Evolutionary conservation across 176 grass and related monocot species (phyloP).

Genomic region (Metroxylon sagu): DNA sequence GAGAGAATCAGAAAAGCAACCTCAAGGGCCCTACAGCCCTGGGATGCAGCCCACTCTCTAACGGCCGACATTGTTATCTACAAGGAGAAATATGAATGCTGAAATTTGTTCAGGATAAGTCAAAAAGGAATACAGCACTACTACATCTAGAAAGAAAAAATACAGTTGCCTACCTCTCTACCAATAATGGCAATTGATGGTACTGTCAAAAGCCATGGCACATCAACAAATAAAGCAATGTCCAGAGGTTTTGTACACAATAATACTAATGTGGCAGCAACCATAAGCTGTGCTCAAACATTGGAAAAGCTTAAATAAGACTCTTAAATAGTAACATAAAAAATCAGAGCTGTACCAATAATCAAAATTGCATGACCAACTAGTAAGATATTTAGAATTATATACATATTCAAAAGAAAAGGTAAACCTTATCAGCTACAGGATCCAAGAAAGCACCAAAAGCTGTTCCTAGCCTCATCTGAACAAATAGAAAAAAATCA

Average conservation of each 20-base stretch:
- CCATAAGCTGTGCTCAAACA: constrained; percentile 77
- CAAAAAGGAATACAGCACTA: too few species aligned
- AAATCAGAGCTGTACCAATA: too few species aligned
- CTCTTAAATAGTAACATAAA: background rate
- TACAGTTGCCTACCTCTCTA: constrained; percentile 58
- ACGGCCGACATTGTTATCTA: constrained; percentile 99
- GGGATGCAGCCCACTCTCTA: constrained; percentile 97
- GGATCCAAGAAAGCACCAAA: constrained; percentile 99
- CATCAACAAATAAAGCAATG: constrained; percentile 36
- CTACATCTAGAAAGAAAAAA: too few species aligned
- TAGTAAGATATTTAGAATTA: too few species aligned
- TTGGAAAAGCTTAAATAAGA: constrained; percentile 17
- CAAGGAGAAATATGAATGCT: too few species aligned
- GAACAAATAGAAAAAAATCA: background rate
- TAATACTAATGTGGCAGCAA: constrained; percentile 82
- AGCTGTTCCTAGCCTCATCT: constrained; percentile 92
- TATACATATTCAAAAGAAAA: background rate
- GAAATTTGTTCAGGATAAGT: too few species aligned
- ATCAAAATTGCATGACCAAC: too few species aligned
- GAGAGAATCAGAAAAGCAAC: constrained; percentile 30
- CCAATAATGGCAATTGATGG: constrained; percentile 98
- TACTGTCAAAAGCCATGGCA: constrained; percentile 81
- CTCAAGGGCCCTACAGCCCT: constrained; percentile 84
- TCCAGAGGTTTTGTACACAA: constrained; percentile 83
- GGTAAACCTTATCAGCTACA: constrained; percentile 87